Evolutionary conservation across 2,329 filamentous ascomycete species (phyloP), one percentile per base, ranked within the genome.

Genomic region (Scopulariopsis brevicaulis): DNA sequence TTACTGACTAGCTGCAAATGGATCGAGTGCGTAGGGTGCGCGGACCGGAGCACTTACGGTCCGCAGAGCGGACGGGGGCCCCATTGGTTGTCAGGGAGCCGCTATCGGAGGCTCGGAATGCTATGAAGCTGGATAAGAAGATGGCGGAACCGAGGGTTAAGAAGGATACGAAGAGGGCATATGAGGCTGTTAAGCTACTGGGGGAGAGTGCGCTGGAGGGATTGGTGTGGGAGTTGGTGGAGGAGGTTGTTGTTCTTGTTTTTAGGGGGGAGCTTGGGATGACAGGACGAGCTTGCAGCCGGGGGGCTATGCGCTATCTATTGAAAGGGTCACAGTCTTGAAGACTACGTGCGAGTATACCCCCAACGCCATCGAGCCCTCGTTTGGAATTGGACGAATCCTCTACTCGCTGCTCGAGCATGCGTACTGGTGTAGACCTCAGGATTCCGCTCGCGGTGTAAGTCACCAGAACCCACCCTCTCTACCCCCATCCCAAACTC

Each of bases 1-100:
- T 77, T 99, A 58, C 78, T 88, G 62, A 96, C 90, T 59, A 92
- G 88, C 61, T 92, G 92, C 67, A 94, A 94, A 70, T 99, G 94
- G 94, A 89, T 97, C 62, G 94, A 99, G 77, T 97, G 93, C 71
- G 93, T 97, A 66, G 94, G 94, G 62, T 97, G 94, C 72, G 94
- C 94, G 61, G 93, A 96, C 71, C 85, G 94, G 66, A 96, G 89
- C 69, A 94, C 73, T 97, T 70, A 87, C 84, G 37, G 92, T 96
- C 11, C 94, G 97, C 73, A 86, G 87, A 96, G 75, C 92, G 90
- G 77, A 97, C 94, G 35, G 91, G 90, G 59, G 85, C 88, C 15
- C 85, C 91, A 50, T 80, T 97, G 24, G 79, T 94, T 54, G 93
- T 97, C 46, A 85, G 91, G 60, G 86, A 96, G 76, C 84, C 82